Percentiles rank a stretch among this genome's conserved stretches.
phyloP scores from a whole-genome alignment of 768 basidiomycete species.

The Agaricus subrufescens region DNA sequence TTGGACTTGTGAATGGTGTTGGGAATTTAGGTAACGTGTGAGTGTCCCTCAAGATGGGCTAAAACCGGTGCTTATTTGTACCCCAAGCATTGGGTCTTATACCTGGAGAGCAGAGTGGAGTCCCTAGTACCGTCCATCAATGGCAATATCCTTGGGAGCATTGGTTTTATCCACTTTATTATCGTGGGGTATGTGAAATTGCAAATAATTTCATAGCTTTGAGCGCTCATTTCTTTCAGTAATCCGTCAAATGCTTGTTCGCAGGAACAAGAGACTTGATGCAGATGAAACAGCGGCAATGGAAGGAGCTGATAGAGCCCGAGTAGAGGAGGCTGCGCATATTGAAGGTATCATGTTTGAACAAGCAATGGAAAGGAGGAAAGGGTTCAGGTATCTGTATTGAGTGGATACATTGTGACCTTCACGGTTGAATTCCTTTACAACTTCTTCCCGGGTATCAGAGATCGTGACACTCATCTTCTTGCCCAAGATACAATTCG shows the following conservation, averaged over 20 bases:
- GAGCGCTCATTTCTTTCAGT: slow-evolving; percentile 18
- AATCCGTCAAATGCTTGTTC: slow-evolving; percentile 43
- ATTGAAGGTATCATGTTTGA: slow-evolving; percentile 57
- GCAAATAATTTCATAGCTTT: neutral
- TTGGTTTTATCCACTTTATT: slow-evolving; percentile 29
- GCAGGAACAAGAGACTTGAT: slow-evolving; percentile 47
- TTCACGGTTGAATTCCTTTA: neutral
- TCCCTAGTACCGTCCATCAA: slow-evolving; percentile 53
- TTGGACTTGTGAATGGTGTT: slow-evolving; percentile 52
- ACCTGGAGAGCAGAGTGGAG: slow-evolving; percentile 55
- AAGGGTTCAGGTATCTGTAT: slow-evolving; percentile 55
- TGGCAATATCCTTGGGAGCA: slow-evolving; percentile 40
- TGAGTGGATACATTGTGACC: slow-evolving; percentile 18
- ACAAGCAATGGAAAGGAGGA: slow-evolving; percentile 51
- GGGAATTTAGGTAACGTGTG: slow-evolving; percentile 53
- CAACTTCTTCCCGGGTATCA: neutral
- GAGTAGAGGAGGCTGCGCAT: slow-evolving; percentile 54
- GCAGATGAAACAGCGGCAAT: slow-evolving; percentile 39
- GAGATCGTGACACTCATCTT: too few relatives aligned
- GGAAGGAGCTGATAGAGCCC: slow-evolving; percentile 38
- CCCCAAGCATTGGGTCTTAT: slow-evolving; percentile 46
- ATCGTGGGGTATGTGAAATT: slow-evolving; percentile 22
- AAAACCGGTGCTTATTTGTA: neutral
- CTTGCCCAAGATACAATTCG: too few relatives aligned
- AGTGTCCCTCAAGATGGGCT: slow-evolving; percentile 13